Conservation (phyloP, 371 early-diverging fungal species). For the Thermomucor indicae-seudaticae region DNA sequence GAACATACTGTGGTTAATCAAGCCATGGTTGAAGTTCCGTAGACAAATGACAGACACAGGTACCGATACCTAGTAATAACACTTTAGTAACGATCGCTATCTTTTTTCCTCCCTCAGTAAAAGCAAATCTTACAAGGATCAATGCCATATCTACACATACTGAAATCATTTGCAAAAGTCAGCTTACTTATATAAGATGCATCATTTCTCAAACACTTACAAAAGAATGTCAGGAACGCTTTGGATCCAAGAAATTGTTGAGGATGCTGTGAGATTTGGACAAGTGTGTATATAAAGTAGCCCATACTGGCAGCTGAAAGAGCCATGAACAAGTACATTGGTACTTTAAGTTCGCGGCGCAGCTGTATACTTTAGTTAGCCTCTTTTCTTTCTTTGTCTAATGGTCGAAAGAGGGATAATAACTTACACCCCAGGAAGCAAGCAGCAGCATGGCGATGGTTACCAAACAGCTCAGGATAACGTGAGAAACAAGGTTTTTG, state of each 20-base stretch:
- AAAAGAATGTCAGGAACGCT: conserved; percentile 72
- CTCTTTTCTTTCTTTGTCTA: too few relatives aligned
- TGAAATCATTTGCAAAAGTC: conserved; percentile 2
- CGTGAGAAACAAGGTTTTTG: conserved; percentile 48
- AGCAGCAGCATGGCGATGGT: conserved; percentile 65
- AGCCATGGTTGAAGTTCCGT: conserved; percentile 22
- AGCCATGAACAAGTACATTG: conserved; percentile 57
- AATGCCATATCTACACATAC: conserved; percentile 32
- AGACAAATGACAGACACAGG: conserved; percentile 27
- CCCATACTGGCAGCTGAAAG: conserved; percentile 52
- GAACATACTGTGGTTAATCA: conserved; percentile 33
- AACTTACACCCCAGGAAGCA: conserved; percentile 73
- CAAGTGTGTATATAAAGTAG: conserved; percentile 74
- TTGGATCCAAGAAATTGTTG: conserved; percentile 52
- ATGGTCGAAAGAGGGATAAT: too few relatives aligned
- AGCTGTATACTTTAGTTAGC: conserved; percentile 6
- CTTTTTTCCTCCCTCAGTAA: too few relatives aligned
- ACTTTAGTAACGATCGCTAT: too few relatives aligned
- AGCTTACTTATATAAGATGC: neutral
- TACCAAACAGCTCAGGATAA: conserved; percentile 72
- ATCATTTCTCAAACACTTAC: conserved; percentile 17
- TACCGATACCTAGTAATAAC: conserved; percentile 24
- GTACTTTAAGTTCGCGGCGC: conserved; percentile 46
- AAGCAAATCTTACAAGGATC: too few relatives aligned
- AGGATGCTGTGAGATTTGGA: conserved; percentile 60